These are phyloP conservation scores for Yamagishiella unicocca DNA, from an alignment of 139 green algal genomes.

Conservation along the genomic window DNA sequence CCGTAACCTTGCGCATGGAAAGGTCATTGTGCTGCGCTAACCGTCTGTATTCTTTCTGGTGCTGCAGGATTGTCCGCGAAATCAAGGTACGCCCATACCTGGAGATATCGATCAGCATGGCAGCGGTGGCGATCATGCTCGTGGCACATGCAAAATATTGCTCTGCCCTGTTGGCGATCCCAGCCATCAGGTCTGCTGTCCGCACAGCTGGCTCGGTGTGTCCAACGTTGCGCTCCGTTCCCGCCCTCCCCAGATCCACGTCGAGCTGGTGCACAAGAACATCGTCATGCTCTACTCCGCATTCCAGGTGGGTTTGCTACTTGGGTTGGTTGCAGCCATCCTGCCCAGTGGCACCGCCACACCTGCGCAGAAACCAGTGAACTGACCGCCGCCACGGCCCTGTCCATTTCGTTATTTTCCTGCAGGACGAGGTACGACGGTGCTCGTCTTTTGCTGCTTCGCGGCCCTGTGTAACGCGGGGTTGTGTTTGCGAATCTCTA, in stretches of 20 bases:
- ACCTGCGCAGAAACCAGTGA: background rate
- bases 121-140: background rate
- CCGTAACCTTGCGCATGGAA: too few relatives aligned
- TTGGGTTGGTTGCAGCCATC: background rate
- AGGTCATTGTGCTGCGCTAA: too few relatives aligned
- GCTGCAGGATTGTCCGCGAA: background rate
- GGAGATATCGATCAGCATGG: background rate
- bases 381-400: background rate
- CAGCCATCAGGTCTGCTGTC: background rate
- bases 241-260: constrained; percentile 33
- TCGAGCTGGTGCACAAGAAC: constrained; percentile 30
- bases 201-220: background rate
- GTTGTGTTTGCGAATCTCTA: background rate
- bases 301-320: constrained; percentile 27
- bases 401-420: background rate
- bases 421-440: background rate
- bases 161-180: too few relatives aligned
- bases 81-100: background rate
- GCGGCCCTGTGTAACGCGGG: too few relatives aligned
- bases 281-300: constrained; percentile 46
- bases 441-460: background rate
- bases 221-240: background rate
- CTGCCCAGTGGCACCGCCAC: background rate
- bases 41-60: too few relatives aligned
- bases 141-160: background rate